These are phyloP conservation scores for Holtermannia corniformis DNA, from an alignment of 768 basidiomycete species.

Conservation along the genomic window DNA sequence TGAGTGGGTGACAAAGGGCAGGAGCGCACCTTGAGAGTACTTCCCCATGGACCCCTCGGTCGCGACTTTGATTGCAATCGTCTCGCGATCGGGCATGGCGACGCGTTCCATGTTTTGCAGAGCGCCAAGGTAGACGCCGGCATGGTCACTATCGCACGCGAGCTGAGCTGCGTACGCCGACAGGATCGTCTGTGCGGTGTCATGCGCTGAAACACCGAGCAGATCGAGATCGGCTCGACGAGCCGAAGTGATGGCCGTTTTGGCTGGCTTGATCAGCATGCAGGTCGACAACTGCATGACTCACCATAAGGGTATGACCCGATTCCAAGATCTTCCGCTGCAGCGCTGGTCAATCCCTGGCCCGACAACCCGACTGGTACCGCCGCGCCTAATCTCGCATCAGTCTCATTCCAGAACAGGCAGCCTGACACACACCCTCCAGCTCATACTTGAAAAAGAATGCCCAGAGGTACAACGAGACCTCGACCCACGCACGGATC, in stretches of 20 bases:
- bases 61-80: slow-evolving; percentile 15
- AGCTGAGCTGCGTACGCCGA: slow-evolving; percentile 25
- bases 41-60: slow-evolving; percentile 25
- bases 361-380: background rate
- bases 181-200: slow-evolving; percentile 15
- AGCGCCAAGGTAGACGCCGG: slow-evolving; percentile 16
- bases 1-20: background rate
- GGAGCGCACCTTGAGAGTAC: slow-evolving; percentile 17
- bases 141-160: slow-evolving; percentile 6
- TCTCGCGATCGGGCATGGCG: slow-evolving; percentile 12
- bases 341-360: background rate
- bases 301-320: no score
- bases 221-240: background rate
- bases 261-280: no score
- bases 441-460: background rate
- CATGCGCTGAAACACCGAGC: slow-evolving; percentile 18
- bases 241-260: no score
- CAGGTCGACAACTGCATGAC: no score
- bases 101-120: slow-evolving; percentile 16
- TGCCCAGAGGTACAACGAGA: slow-evolving; percentile 11
- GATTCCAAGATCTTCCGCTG: no score
- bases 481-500: slow-evolving; percentile 31
- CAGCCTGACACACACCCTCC: background rate
- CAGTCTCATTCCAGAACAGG: no score
- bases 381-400: background rate